phyloP scores from a whole-genome alignment of 345 rosid genomes.

The Laguncularia racemosa region DNA sequence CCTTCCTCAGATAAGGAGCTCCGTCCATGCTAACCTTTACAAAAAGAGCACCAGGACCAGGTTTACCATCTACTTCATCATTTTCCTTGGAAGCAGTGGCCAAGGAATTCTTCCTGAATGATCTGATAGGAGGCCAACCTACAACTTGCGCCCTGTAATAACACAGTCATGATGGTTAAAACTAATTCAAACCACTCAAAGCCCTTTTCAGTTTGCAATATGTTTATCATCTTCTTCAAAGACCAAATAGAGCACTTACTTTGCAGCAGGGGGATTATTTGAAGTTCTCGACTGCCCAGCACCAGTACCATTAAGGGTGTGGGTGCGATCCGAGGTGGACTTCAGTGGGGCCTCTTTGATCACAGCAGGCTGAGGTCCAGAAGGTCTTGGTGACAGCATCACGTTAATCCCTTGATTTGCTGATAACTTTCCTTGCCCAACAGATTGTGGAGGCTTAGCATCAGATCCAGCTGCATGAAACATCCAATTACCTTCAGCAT shows the following conservation, averaged over 20 bases:
- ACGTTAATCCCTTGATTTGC: slow-evolving; percentile 45
- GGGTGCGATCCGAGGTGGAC: slow-evolving; percentile 29
- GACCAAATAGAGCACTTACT: slow-evolving; percentile 34
- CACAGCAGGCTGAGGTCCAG: slow-evolving; percentile 26
- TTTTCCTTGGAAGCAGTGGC: slow-evolving; percentile 64
- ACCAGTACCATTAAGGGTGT: slow-evolving; percentile 14
- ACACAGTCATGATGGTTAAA: slow-evolving; percentile 2
- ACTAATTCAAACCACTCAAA: background rate
- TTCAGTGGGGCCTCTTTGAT: slow-evolving; percentile 40
- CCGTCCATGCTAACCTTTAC: slow-evolving; percentile 97
- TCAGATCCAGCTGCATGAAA: slow-evolving; percentile 34
- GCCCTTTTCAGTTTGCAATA: no score
- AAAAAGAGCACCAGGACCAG: slow-evolving; percentile 59
- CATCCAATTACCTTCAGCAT: slow-evolving; percentile 63
- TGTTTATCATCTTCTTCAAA: no score
- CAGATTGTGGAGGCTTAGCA: slow-evolving; percentile 21
- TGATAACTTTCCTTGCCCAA: slow-evolving; percentile 17
- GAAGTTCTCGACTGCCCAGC: slow-evolving; percentile 33
- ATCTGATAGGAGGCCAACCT: slow-evolving; percentile 94
- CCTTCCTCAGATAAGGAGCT: slow-evolving; percentile 89
- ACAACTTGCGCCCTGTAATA: slow-evolving; percentile 77
- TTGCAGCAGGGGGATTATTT: slow-evolving; percentile 55
- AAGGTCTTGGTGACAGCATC: slow-evolving; percentile 33
- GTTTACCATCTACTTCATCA: slow-evolving; percentile 86
- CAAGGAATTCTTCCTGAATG: slow-evolving; percentile 71